Base-by-base conservation (phyloP, 768 basidiomycete species). In the Suillus hirtellus region DNA sequence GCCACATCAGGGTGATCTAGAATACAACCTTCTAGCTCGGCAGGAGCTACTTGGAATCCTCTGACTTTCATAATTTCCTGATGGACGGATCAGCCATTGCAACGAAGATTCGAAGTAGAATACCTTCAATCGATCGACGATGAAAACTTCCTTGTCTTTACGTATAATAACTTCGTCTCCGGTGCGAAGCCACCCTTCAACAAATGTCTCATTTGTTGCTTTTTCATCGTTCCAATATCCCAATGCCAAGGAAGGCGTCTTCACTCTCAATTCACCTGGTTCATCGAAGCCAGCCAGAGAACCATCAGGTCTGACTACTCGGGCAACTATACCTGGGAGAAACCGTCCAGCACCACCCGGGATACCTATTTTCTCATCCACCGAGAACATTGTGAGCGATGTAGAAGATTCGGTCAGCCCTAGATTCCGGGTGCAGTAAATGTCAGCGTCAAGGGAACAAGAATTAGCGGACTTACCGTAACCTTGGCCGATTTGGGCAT, bases 21-120 rank as follows among this genome's bases (percentile, higher is more conserved):
- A 17, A 89, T 69, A 64, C 86, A 87, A 19, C 84, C 89, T 66
- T 90, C 89, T 10, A 90, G 78, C 66, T 90, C 89, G 4, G 89
- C 88, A 3, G 89, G 89, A 1, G 89, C 88, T 1, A 91, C 89
- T 70, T 91, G 89, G 72, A 87, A 88, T 3, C 90, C 89, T 69
- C 75, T 81, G 52, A 88, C 86, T 76, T 90, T 90, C 69, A 90
- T 75, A n/a, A 89, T 80, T 74, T 89, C 88, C 86, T 87, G 60
- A 38, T 21, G 31, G 49, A 27, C 53, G 43, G 31, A 34, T 38
- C 1, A 21, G 24, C 17, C 38, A 24, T 11, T 19, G 17, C 38
- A 27, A 15, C 21, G 15, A 10, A 34, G 59, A 9, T 5, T 35
- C 5, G n/a, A n/a, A 62, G 12, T 35, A 40, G 60, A 24, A 27